Base-by-base conservation (phyloP, 106 monocot species). In the Platanthera guangdongensis region DNA sequence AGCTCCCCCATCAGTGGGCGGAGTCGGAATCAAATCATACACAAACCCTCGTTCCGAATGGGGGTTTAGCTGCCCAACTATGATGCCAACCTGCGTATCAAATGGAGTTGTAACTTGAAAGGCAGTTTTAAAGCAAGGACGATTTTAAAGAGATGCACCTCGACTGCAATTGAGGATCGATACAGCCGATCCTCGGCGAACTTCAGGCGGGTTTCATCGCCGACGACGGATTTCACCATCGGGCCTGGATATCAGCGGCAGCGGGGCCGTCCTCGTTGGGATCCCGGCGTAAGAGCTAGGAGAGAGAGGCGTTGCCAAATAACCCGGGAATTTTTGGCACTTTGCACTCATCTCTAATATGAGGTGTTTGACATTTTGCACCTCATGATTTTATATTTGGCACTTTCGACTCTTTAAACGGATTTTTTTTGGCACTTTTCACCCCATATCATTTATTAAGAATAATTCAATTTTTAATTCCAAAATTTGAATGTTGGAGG, bases 11-110 rank as follows among this genome's bases (percentile, higher is more conserved):
- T 97, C 96, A 46, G 93, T 93, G 68, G 83, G 86, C 18, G 96
- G 93, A 55, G 96, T 97, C 54, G 93, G 93, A 62, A 97, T 83
- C 52, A 97, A 70, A 57, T 84, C 80, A 86, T 91, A 97, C 49
- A 91, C 78, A 65, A 83, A 74, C 0, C 86, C 96, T 50, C 93
- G 84, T 28, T 93, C 86, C 4, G 85, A 83, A 21, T 47, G 62
- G 39, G 78, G 21, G 60, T 75, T 85, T 54, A 95, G 62, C 77
- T 91, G 91, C 13, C 92, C 92, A 7, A 92, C 77, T 14, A 95
- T 30, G 74, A 91, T 77, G 14, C 92, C 92, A 16, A 92, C 87
- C 91, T 94, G 74, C 50, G n/a, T 11, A 52, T 52, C 12, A 68
- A 52, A 9, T 0, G 11, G 45, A 51, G 10, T 72, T 11, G 7